Evolutionary conservation across 164 flowering plant genomes (phyloP).

Genomic region (Piper betle): DNA sequence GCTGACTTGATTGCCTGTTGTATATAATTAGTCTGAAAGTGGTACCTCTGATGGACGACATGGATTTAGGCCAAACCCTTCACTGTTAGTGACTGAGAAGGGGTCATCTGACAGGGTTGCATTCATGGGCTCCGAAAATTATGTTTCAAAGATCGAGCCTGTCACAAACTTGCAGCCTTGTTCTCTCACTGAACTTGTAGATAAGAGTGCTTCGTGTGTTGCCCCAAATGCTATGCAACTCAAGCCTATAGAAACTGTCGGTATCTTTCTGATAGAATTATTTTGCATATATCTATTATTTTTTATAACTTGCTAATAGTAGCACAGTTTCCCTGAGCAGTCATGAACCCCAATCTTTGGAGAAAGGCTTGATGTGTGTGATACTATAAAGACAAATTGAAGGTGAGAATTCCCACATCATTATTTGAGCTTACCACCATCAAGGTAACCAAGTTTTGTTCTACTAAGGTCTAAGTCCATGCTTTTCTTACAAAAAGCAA

Average conservation of each 20-base stretch:
- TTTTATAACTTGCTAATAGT: not conserved
- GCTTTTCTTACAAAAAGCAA: not conserved
- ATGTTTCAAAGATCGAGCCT: conserved; percentile 16
- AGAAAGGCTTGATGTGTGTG: not conserved
- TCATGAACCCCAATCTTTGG: not conserved
- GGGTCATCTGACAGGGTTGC: conserved; percentile 1
- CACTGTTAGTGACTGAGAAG: conserved; percentile 7
- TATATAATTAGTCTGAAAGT: conserved; percentile 15
- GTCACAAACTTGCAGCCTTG: conserved; percentile 18
- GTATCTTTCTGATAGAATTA: conserved; percentile 1
- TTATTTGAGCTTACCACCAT: not conserved
- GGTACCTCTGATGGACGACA: conserved; percentile 9
- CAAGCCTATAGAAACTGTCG: conserved; percentile 22
- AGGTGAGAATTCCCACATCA: not conserved
- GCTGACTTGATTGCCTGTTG: conserved; percentile 2
- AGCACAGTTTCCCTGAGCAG: not conserved
- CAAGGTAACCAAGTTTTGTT: too few relatives aligned
- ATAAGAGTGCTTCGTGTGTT: conserved; percentile 23
- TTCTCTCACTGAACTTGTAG: conserved; percentile 15
- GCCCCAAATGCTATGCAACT: conserved; percentile 27
- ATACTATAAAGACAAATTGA: not conserved
- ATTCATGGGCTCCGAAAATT: conserved; percentile 16
- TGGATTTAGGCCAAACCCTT: conserved; percentile 7
- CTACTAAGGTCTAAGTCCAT: not conserved
- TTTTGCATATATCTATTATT: not conserved